Evolutionary conservation across 192 early-diverging fungal genomes (phyloP).

Genomic region (Coemansia sp.): DNA sequence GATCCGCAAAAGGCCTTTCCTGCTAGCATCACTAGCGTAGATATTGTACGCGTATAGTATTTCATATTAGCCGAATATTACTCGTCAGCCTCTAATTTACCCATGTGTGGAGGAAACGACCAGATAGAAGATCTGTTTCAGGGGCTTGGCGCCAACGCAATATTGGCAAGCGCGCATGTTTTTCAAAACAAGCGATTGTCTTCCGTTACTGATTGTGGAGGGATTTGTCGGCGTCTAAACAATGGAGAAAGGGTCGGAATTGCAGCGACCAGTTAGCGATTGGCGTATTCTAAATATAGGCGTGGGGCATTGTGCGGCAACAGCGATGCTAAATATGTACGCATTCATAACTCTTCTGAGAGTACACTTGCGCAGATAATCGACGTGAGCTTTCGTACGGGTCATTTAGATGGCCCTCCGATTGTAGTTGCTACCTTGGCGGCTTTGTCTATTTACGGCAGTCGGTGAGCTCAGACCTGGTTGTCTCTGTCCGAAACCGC

Average conservation of each 20-base stretch:
- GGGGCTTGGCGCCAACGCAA: background rate
- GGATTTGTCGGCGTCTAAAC: background rate
- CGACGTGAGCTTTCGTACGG: background rate
- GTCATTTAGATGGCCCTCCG: background rate
- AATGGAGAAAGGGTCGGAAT: background rate
- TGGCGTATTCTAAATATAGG: background rate
- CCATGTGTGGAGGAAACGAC: background rate
- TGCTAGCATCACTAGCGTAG: constrained; percentile 31
- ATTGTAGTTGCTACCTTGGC: background rate
- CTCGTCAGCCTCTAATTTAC: background rate
- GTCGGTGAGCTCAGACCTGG: background rate
- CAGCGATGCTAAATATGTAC: background rate
- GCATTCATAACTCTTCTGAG: background rate
- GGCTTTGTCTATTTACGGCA: background rate
- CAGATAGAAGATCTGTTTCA: background rate
- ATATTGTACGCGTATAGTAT: constrained; percentile 38
- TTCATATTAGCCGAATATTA: background rate
- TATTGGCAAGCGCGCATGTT: background rate
- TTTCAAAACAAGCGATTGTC: background rate
- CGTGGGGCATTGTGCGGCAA: background rate
- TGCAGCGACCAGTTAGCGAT: background rate
- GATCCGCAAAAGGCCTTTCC: constrained; percentile 19
- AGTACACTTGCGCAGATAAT: background rate
- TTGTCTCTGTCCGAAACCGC: background rate
- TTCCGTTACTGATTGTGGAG: background rate